These are phyloP conservation scores for Pichia ethanolica DNA, from an alignment of 805 yeast genomes.

Conservation along the genomic window DNA sequence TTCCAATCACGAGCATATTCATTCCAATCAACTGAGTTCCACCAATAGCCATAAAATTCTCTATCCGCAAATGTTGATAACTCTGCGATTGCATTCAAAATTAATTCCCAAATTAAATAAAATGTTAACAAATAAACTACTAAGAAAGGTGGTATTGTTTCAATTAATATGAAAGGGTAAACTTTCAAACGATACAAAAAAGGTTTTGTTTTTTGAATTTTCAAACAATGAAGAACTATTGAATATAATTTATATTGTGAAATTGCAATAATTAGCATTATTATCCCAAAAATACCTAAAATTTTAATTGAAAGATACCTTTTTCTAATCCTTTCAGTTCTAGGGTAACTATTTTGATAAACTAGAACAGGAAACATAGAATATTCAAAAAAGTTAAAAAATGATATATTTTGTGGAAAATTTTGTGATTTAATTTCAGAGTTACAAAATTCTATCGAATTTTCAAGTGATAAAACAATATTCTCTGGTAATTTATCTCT, in stretches of 20 bases:
- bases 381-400: constrained; percentile 62
- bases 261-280: constrained; percentile 69
- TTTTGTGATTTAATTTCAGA: constrained; percentile 60
- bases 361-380: constrained; percentile 87
- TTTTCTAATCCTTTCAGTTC: constrained; percentile 65
- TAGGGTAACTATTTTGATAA: constrained; percentile 75
- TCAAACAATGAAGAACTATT: constrained; percentile 50
- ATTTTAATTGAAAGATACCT: constrained; percentile 59
- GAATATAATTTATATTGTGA: constrained; percentile 71
- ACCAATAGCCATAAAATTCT: constrained; percentile 93
- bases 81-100: constrained; percentile 85
- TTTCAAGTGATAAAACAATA: constrained; percentile 30
- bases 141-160: constrained; percentile 74
- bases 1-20: constrained; percentile 94
- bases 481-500: constrained; percentile 25
- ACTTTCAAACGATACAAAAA: constrained; percentile 33
- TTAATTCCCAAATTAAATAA: constrained; percentile 93
- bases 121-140: constrained; percentile 70
- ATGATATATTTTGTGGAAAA: constrained; percentile 71
- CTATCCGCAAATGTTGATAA: constrained; percentile 82
- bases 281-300: constrained; percentile 80
- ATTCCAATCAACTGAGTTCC: constrained; percentile 93
- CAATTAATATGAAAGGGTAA: constrained; percentile 57
- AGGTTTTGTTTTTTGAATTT: constrained; percentile 42
- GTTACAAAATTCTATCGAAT: constrained; percentile 58